phyloP scores from a whole-genome alignment of 495 filamentous ascomycete species.

The Talaromyces stipitatus region DNA sequence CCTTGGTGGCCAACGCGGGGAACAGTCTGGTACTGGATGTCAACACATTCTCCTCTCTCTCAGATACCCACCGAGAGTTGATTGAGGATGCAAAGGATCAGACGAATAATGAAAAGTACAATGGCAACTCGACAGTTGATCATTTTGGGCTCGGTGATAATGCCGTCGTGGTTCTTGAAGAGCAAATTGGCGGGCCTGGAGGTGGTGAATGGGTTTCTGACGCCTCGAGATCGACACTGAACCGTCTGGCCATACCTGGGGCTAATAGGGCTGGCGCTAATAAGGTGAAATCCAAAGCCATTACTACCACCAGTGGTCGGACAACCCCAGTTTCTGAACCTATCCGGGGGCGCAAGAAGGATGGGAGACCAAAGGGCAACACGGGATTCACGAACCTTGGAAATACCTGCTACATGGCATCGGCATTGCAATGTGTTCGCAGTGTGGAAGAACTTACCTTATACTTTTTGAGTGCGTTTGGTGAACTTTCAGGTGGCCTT shows the following conservation, averaged over 20 bases:
- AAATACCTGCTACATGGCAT: constrained; percentile 99
- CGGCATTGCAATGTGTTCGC: constrained; percentile 85
- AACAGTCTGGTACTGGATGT: constrained; percentile 66
- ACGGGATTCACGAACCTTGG: constrained; percentile 85
- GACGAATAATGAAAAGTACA: constrained; percentile 69
- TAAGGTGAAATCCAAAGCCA: constrained; percentile 29
- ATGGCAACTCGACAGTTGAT: constrained; percentile 56
- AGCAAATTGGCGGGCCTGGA: constrained; percentile 48
- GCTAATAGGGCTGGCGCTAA: constrained; percentile 27
- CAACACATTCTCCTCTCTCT: constrained; percentile 58
- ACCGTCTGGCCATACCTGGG: constrained; percentile 31
- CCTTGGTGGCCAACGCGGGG: constrained; percentile 45
- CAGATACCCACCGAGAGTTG: constrained; percentile 61
- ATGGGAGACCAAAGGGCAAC: constrained; percentile 59
- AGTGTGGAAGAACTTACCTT: constrained; percentile 85
- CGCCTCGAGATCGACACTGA: constrained; percentile 30
- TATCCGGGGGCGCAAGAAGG: constrained; percentile 58
- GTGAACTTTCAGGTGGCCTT: background rate
- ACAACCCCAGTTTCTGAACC: constrained; percentile 52
- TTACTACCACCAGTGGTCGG: constrained; percentile 44
- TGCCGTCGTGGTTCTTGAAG: constrained; percentile 70
- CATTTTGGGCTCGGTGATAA: constrained; percentile 58
- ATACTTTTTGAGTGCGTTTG: constrained; percentile 69
- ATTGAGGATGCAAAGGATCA: constrained; percentile 61
- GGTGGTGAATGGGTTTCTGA: constrained; percentile 61